phyloP scores from a whole-genome alignment of 148 eudicot species.

The Heliosperma pusillum region DNA sequence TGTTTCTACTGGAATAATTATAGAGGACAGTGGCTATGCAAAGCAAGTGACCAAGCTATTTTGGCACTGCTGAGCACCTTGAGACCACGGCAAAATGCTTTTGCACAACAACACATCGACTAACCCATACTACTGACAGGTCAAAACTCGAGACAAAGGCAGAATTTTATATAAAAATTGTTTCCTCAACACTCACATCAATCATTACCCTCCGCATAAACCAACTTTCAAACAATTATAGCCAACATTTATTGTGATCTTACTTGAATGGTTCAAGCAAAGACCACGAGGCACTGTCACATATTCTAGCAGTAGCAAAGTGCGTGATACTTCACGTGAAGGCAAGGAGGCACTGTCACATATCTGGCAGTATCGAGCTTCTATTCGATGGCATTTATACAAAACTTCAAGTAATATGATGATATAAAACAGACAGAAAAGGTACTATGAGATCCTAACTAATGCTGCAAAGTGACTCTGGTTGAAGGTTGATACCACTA shows the following conservation, averaged over 20 bases:
- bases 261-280: neutral
- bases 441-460: neutral
- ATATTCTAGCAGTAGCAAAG: constrained; percentile 6
- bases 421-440: neutral
- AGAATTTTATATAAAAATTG: neutral
- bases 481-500: neutral
- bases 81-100: constrained; percentile 3
- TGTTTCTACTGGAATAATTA: no score
- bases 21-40: neutral
- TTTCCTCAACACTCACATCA: neutral
- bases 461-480: neutral
- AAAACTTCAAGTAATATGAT: neutral
- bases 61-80: neutral
- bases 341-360: neutral
- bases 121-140: neutral
- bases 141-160: neutral
- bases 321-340: neutral
- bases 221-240: neutral
- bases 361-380: constrained; percentile 4
- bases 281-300: neutral
- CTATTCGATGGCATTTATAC: neutral
- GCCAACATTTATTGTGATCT: neutral
- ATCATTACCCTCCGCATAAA: neutral
- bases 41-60: neutral
- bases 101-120: neutral